Evolutionary conservation across 495 filamentous ascomycete species (phyloP).

Genomic region (Hypoxylon fragiforme): DNA sequence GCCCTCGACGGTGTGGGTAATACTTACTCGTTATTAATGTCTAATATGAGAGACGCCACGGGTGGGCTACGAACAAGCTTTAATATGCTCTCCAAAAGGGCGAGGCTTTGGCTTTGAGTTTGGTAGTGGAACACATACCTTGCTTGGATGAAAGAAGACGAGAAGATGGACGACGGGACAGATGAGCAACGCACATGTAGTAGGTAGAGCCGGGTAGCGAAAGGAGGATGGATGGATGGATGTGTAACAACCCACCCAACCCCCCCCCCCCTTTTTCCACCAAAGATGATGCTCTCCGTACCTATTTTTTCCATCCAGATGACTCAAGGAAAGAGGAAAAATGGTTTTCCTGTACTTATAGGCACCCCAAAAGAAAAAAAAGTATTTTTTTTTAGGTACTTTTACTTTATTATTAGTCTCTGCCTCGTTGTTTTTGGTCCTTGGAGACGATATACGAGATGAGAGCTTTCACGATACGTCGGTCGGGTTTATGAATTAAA

Average conservation of each 20-base stretch:
- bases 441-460: neutral
- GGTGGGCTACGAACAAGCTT: neutral
- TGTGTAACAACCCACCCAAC: too few species aligned
- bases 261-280: too few species aligned
- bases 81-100: too few species aligned
- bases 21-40: slow-evolving; percentile 32
- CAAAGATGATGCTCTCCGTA: too few species aligned
- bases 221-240: neutral
- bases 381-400: neutral
- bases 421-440: too few species aligned
- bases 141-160: slow-evolving; percentile 1
- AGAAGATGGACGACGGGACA: slow-evolving; percentile 2
- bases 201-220: neutral
- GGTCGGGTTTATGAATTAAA: neutral
- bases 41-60: slow-evolving; percentile 28
- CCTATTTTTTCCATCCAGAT: slow-evolving; percentile 1
- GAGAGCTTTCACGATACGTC: neutral
- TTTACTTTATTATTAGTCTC: slow-evolving; percentile 12
- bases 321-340: slow-evolving; percentile 5
- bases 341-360: slow-evolving; percentile 29
- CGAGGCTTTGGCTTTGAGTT: too few species aligned
- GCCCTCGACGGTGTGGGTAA: slow-evolving; percentile 4
- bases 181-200: neutral
- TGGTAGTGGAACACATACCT: too few species aligned
- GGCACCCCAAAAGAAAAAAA: slow-evolving; percentile 7